Evolutionary conservation across 2,329 filamentous ascomycete genomes (phyloP), one percentile per base, ranked within the genome.

Genomic region (Aspergillus hortae): DNA sequence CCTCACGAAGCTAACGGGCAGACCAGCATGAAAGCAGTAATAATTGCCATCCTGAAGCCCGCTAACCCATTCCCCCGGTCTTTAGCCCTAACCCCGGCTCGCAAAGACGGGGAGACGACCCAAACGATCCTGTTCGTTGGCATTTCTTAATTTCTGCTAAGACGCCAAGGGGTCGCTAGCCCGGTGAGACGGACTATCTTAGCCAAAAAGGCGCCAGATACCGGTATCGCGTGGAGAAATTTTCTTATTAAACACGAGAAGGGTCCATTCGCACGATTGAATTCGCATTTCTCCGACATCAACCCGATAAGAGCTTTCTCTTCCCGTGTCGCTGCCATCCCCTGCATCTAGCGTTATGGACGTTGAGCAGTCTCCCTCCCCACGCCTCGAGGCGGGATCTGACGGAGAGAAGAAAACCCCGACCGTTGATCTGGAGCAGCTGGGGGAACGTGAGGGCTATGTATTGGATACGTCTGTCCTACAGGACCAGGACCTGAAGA

Each of bases 401-500:
- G 42, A 45, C n/a, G n/a, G 30, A 2, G 48, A 50, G 23, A 50
- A 50, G 12, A 32, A 30, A 6, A 17, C 9, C 3, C n/a, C 48
- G 2, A 17, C 40, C 9, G 2, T 52, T 2, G 52, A 56, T 19
- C 48, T 58, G n/a, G 56, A 58, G 12, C 36, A 55, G 10, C 32
- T 55, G 3, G 51, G 46, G 1, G 53, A 57, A 19, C 49, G 52
- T 3, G 52, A 55, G 21, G 52, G 52, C 3, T 55, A 55, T n/a
- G 41, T 52, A 2, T 49, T 55, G 4, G 46, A 55, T 40, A 48
- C 45, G 1, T 32, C 49, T 5, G 47, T 42, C 3, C 44, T 41
- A 4, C 42, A 48, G 30, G 23, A 48, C 6, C 40, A 49, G 25
- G 56, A 59, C 15, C 60, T 70, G 15, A 68, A 71, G 48, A 66